These are phyloP conservation scores for Scedosporium apiospermum DNA, from an alignment of 2,329 filamentous ascomycete genomes.

Conservation along the genomic window DNA sequence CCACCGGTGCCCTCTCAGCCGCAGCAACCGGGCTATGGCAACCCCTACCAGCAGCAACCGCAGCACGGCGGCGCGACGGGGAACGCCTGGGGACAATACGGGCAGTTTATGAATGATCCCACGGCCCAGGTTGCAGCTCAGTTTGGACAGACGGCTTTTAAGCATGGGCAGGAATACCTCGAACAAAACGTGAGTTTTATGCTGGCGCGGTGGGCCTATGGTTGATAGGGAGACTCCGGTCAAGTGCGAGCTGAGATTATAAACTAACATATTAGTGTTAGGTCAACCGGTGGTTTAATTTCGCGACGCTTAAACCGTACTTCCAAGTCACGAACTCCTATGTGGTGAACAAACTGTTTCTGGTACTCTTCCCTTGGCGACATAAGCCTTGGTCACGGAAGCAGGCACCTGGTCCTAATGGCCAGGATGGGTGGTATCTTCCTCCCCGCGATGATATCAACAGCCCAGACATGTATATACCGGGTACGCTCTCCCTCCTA, in stretches of 20 bases:
- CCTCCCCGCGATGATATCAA: constrained; percentile 94
- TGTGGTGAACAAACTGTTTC: constrained; percentile 82
- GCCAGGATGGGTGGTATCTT: constrained; percentile 69
- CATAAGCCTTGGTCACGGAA: constrained; percentile 97
- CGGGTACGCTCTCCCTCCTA: constrained; percentile 28
- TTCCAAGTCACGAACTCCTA: constrained; percentile 99
- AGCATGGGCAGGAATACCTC: constrained; percentile 85
- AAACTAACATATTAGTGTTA: constrained; percentile 14
- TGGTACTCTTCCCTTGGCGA: constrained; percentile 95
- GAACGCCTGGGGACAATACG: constrained; percentile 63
- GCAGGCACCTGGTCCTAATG: constrained; percentile 61
- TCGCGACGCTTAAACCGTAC: constrained; percentile 92
- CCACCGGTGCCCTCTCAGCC: constrained; percentile 55
- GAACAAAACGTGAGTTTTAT: constrained; percentile 75
- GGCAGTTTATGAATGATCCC: constrained; percentile 91
- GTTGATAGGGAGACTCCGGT: not conserved
- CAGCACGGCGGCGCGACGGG: constrained; percentile 28
- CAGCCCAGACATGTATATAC: constrained; percentile 99
- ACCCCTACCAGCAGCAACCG: constrained; percentile 61
- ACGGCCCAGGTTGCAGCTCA: constrained; percentile 92
- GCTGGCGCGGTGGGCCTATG: not conserved
- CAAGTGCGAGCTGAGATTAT: not conserved
- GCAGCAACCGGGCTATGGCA: constrained; percentile 51
- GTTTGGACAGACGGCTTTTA: constrained; percentile 84
- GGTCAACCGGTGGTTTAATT: constrained; percentile 71